A percentile compares a stretch with the other conserved stretches of the same genome.
Conservation (phyloP, 2,329 filamentous ascomycete species). For the Chaetomium sp. region DNA sequence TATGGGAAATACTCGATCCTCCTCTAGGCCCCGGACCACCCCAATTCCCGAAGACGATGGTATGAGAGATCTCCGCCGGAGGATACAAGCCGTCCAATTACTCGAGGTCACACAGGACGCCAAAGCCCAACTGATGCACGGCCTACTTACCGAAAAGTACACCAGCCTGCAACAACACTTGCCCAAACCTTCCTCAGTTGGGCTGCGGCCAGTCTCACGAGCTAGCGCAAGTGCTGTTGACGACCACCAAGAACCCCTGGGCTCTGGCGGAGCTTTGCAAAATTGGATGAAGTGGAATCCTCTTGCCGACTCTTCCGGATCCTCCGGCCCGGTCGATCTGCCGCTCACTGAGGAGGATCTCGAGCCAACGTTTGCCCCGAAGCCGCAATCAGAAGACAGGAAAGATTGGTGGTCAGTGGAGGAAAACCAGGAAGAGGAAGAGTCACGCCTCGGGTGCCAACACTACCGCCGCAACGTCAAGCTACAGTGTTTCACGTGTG, state of each 20-base stretch:
- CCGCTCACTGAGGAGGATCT: conserved; percentile 55
- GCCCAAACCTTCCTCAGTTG: conserved; percentile 13
- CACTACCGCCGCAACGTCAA: conserved; percentile 97
- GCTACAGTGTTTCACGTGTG: conserved; percentile 83
- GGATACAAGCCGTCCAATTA: conserved; percentile 63
- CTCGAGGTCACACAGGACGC: conserved; percentile 51
- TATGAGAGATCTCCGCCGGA: conserved; percentile 59
- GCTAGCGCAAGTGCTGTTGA: conserved; percentile 19
- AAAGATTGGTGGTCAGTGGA: conserved; percentile 39
- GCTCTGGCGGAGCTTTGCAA: conserved; percentile 39
- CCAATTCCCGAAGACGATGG: conserved; percentile 70
- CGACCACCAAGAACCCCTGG: conserved; percentile 30
- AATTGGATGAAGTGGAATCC: conserved; percentile 51
- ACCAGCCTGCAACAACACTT: conserved; percentile 36
- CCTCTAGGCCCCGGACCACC: neutral
- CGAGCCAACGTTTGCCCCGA: conserved; percentile 59
- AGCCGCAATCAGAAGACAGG: conserved; percentile 40
- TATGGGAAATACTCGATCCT: too few relatives aligned
- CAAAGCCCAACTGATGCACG: conserved; percentile 67
- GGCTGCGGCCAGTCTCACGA: conserved; percentile 25
- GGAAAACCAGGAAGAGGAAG: conserved; percentile 26
- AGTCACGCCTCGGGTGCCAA: conserved; percentile 64
- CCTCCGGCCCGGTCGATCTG: conserved; percentile 37
- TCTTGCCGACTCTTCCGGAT: conserved; percentile 32
- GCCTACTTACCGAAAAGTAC: conserved; percentile 64